These are phyloP conservation scores for Cordyceps javanica DNA, from an alignment of 2,329 filamentous ascomycete species.

Conservation along the genomic window DNA sequence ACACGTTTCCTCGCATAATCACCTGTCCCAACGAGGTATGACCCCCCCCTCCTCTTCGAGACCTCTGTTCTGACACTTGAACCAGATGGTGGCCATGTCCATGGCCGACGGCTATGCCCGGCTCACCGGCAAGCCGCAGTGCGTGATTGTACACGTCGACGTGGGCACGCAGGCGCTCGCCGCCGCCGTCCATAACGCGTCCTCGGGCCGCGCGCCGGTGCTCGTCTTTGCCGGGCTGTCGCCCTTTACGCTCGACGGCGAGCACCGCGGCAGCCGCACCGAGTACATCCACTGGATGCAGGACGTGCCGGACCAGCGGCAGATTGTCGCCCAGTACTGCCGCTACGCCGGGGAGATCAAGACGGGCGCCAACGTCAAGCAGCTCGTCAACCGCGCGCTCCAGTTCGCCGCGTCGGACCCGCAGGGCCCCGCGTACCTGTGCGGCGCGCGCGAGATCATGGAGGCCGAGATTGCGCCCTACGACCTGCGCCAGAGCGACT, in stretches of 20 bases:
- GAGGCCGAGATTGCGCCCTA: conserved; percentile 77
- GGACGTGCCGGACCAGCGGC: conserved; percentile 74
- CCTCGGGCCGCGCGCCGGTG: conserved; percentile 66
- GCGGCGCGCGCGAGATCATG: conserved; percentile 74
- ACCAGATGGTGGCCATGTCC: conserved; percentile 74
- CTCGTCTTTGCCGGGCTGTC: conserved; percentile 73
- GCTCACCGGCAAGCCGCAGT: conserved; percentile 65
- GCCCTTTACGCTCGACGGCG: conserved; percentile 71
- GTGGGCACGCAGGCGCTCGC: conserved; percentile 75
- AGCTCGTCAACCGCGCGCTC: conserved; percentile 78
- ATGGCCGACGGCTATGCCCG: conserved; percentile 79
- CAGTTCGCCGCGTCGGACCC: conserved; percentile 76
- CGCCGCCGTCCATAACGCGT: conserved; percentile 74
- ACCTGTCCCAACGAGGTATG: conserved; percentile 73
- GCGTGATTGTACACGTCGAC: conserved; percentile 74
- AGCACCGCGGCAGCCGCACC: conserved; percentile 69
- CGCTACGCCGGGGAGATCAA: conserved; percentile 79
- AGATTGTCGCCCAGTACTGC: conserved; percentile 79
- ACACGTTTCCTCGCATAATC: conserved; percentile 64
- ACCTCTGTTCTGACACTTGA: neutral
- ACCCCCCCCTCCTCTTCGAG: neutral
- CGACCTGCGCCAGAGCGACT: conserved; percentile 59
- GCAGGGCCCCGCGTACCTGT: conserved; percentile 73
- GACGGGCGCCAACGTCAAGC: conserved; percentile 78
- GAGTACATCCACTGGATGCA: conserved; percentile 88